Percentiles rank a stretch among this genome's conserved stretches.
These are phyloP conservation scores for Aurifilum marmelostoma DNA, from an alignment of 2,329 filamentous ascomycete genomes.

Conservation along the genomic window DNA sequence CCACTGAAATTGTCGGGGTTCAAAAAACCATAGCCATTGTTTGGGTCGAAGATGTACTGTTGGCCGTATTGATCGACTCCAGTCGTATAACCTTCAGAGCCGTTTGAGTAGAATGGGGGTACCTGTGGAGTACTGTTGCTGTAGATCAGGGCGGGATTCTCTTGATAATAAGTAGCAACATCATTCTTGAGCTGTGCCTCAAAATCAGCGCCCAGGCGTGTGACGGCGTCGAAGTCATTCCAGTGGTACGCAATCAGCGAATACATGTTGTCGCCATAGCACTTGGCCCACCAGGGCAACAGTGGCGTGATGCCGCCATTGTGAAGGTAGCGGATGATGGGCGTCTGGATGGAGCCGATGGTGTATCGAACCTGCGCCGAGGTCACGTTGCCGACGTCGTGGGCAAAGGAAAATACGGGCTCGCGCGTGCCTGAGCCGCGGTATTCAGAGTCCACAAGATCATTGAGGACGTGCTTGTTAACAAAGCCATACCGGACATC, in stretches of 20 bases:
- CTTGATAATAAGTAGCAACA: slow-evolving; percentile 24
- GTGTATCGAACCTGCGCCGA: slow-evolving; percentile 68
- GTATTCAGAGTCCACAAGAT: slow-evolving; percentile 64
- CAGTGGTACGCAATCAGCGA: slow-evolving; percentile 73
- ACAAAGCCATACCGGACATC: slow-evolving; percentile 68
- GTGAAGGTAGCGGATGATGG: slow-evolving; percentile 75
- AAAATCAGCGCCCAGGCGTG: slow-evolving; percentile 29
- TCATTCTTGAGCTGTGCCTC: slow-evolving; percentile 25
- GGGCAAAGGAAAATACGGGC: slow-evolving; percentile 79
- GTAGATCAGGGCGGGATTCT: background rate
- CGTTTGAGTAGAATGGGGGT: background rate
- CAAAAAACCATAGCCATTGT: slow-evolving; percentile 43
- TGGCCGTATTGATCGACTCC: slow-evolving; percentile 22
- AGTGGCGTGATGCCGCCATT: slow-evolving; percentile 73
- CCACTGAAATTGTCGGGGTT: slow-evolving; percentile 71
- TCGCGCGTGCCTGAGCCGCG: slow-evolving; percentile 72
- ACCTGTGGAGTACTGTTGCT: background rate
- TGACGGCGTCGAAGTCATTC: slow-evolving; percentile 66
- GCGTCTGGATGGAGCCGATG: slow-evolving; percentile 73
- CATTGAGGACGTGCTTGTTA: slow-evolving; percentile 63
- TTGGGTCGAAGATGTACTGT: slow-evolving; percentile 31
- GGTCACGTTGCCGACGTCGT: slow-evolving; percentile 39
- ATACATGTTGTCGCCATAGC: slow-evolving; percentile 61
- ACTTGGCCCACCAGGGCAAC: slow-evolving; percentile 76
- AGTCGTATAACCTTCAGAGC: background rate